These are phyloP conservation scores for Botrytis sinoallii DNA, from an alignment of 2,329 filamentous ascomycete species.

Conservation along the genomic window DNA sequence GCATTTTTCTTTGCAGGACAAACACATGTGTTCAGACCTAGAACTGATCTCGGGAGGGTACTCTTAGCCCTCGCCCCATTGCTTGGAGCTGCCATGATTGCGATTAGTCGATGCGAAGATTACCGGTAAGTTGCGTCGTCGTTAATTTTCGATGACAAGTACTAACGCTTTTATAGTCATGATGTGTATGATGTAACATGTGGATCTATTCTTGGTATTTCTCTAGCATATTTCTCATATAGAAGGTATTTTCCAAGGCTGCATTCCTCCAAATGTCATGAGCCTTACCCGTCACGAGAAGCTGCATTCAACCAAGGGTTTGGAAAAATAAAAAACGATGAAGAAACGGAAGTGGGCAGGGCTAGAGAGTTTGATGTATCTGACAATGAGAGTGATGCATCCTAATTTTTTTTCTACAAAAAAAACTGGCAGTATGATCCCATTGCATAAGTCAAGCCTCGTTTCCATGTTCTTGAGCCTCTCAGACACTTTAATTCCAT, in stretches of 20 bases:
- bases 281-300: slow-evolving; percentile 50
- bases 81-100: slow-evolving; percentile 63
- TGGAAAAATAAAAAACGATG: slow-evolving; percentile 37
- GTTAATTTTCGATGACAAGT: slow-evolving; percentile 3
- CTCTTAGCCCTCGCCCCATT: slow-evolving; percentile 57
- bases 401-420: not conserved
- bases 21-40: slow-evolving; percentile 51
- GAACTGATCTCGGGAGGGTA: slow-evolving; percentile 51
- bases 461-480: not conserved
- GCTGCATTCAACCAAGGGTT: slow-evolving; percentile 34
- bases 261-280: slow-evolving; percentile 50
- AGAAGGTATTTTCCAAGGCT: slow-evolving; percentile 60
- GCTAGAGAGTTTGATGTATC: slow-evolving; percentile 21
- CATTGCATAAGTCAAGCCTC: not conserved
- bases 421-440: not conserved
- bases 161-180: slow-evolving; percentile 41
- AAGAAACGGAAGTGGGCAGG: slow-evolving; percentile 29
- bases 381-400: slow-evolving; percentile 16
- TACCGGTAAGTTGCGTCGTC: slow-evolving; percentile 47
- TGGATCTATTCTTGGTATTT: slow-evolving; percentile 58
- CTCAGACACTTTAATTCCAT: not conserved
- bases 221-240: slow-evolving; percentile 64
- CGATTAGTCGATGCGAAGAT: slow-evolving; percentile 66
- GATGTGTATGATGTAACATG: slow-evolving; percentile 67
- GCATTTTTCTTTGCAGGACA: slow-evolving; percentile 68